Evolutionary conservation across 805 yeast species (phyloP), one percentile per base, ranked within the genome.

Genomic region (Sugiyamaella smithiae): DNA sequence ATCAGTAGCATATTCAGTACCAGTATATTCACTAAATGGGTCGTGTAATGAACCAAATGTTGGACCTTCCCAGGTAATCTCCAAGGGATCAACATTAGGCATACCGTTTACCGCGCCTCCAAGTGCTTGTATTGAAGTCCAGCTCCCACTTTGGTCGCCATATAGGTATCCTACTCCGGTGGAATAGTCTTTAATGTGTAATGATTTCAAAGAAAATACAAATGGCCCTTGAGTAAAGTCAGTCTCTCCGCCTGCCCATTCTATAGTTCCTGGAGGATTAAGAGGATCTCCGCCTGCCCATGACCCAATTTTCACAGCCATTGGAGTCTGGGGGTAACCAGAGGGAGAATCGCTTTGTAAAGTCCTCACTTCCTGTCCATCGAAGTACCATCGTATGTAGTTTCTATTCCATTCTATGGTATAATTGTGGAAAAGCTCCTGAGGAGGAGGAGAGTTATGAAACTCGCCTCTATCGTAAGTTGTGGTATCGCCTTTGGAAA

Each of bases 251-350:
- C 89, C 89, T 1, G 89, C 86, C 89, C 89, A 83, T 47, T 72
- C 75, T 50, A 84, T 77, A 2, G 88, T 83, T 22, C 88, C 89
- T 40, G 61, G 70, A 2, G 71, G 67, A 58, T 81, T 81, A 42
- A 52, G 42, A 5, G 76, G 60, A 48, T 72, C 74, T 20, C 79
- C 80, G 12, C 77, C 80, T 11, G 78, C 75, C 80, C 80, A 75
- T 12, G 70, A 47, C 5, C 78, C 78, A 20, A 74, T 65, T 63
- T 85, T 87, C 41, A 89, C 68, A 61, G 85, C 73, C 45, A 89
- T 87, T 40, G 97, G 97, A 12, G 88, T 71, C 68, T 90, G 96
- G 35, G 97, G 97, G 66, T 78, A 90, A 4, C 95, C 95, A 49
- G 78, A 74, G n/a, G 77, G 63, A 19, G 82, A 70, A 48, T 71